Evolutionary conservation across 2,329 filamentous ascomycete species (phyloP).

Genomic region (Ascochyta viciae-villosae): DNA sequence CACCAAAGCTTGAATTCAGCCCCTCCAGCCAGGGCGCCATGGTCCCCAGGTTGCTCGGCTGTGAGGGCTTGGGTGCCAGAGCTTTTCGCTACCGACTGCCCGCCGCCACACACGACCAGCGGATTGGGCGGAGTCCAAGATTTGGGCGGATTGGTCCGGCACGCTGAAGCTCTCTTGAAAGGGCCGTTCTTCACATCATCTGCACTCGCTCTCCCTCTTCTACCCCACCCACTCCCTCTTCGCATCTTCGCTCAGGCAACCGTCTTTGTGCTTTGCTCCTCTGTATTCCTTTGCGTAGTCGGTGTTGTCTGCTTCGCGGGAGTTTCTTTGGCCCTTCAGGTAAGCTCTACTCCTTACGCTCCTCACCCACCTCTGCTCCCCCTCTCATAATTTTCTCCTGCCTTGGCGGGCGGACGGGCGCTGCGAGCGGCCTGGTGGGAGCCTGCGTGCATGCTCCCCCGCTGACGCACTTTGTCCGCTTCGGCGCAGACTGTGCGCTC

Average conservation of each 20-base stretch:
- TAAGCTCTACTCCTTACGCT: background rate
- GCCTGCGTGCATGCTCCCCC: conserved; percentile 6
- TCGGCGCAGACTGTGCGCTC: conserved; percentile 16
- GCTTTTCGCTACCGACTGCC: conserved; percentile 31
- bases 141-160: conserved; percentile 30
- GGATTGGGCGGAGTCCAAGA: conserved; percentile 30
- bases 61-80: conserved; percentile 6
- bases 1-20: conserved; percentile 47
- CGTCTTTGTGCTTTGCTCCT: conserved; percentile 20
- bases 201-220: conserved; percentile 27
- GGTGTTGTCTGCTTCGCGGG: conserved; percentile 31
- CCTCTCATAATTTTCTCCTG: conserved; percentile 35
- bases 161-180: conserved; percentile 28
- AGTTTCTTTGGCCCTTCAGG: conserved; percentile 24
- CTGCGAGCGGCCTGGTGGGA: conserved; percentile 15
- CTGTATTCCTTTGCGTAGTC: conserved; percentile 44
- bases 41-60: conserved; percentile 22
- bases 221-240: conserved; percentile 38
- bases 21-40: conserved; percentile 25
- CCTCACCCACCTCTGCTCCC: background rate
- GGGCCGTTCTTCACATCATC: conserved; percentile 28
- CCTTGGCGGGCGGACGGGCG: conserved; percentile 28
- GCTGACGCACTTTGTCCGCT: conserved; percentile 19
- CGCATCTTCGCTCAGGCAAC: conserved; percentile 22
- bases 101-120: conserved; percentile 34